These are phyloP conservation scores for Huiozyma naganishii DNA, from an alignment of 805 yeast species.

Conservation along the genomic window DNA sequence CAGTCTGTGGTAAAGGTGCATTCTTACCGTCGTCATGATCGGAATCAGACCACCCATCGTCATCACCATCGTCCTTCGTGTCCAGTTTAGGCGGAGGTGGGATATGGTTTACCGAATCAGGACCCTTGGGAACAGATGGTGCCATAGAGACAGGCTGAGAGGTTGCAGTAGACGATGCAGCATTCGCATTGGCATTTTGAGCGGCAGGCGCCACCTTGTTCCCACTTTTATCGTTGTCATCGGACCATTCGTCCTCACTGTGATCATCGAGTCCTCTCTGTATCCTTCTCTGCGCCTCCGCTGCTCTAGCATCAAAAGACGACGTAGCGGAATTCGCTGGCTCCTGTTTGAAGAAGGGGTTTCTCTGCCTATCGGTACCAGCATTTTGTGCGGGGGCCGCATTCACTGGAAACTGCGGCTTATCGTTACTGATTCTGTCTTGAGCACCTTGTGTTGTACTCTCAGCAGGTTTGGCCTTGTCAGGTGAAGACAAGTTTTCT, in stretches of 20 bases:
- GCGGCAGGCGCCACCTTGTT: slow-evolving; percentile 17
- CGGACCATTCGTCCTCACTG: slow-evolving; percentile 28
- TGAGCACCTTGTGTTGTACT: neutral
- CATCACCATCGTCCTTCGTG: neutral
- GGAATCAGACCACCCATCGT: neutral
- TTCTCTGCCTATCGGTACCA: slow-evolving; percentile 9
- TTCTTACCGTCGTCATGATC: neutral
- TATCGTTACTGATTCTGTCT: too few species aligned
- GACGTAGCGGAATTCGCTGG: slow-evolving; percentile 17
- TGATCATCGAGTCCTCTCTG: slow-evolving; percentile 41
- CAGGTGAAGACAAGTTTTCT: slow-evolving; percentile 7
- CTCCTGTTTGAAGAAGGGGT: slow-evolving; percentile 44
- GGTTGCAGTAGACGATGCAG: slow-evolving; percentile 31
- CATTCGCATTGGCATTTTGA: slow-evolving; percentile 22
- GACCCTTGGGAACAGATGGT: slow-evolving; percentile 4
- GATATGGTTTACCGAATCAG: neutral
- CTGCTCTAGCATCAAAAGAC: slow-evolving; percentile 40
- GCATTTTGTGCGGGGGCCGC: neutral
- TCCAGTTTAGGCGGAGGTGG: slow-evolving; percentile 1
- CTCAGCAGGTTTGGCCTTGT: neutral
- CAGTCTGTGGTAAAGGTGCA: neutral
- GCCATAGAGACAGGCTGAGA: slow-evolving; percentile 26
- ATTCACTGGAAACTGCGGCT: neutral
- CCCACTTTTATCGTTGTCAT: slow-evolving; percentile 26
- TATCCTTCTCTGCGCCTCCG: slow-evolving; percentile 57